A percentile compares a stretch with the other conserved stretches of the same genome.
Evolutionary conservation across 306 rosid genomes (phyloP).

Genomic region (Lotus japonicus): DNA sequence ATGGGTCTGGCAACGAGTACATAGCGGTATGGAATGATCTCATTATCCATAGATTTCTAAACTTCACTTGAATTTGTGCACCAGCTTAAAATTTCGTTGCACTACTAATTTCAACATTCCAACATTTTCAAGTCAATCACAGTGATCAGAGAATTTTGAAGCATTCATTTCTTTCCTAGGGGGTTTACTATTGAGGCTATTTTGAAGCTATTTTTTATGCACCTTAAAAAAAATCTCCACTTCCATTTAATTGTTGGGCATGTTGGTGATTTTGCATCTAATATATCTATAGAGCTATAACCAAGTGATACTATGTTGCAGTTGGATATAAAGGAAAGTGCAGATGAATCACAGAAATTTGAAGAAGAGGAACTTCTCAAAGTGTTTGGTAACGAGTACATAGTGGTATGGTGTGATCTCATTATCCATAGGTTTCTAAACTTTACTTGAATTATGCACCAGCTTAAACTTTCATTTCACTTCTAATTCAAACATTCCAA

Average conservation of each 20-base stretch:
- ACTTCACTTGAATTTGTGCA: neutral
- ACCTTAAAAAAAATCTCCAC: too few relatives aligned
- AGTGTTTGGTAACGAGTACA: constrained; percentile 11
- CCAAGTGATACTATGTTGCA: constrained; percentile 13
- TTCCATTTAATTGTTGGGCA: neutral
- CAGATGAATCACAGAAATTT: neutral
- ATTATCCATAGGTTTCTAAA: neutral
- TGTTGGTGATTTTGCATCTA: neutral
- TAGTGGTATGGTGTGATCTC: constrained; percentile 27
- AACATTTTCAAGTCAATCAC: neutral
- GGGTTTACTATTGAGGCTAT: neutral
- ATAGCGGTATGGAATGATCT: constrained; percentile 26
- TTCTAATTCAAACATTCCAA: neutral
- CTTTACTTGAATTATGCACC: neutral
- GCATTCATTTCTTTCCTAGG: neutral
- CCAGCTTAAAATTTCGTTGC: neutral
- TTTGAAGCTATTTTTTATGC: too few relatives aligned
- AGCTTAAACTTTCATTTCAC: neutral
- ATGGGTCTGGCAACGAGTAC: constrained; percentile 9
- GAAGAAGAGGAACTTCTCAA: constrained; percentile 28
- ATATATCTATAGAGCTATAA: neutral
- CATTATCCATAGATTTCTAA: neutral
- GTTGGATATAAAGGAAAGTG: constrained; percentile 3
- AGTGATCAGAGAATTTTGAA: neutral
- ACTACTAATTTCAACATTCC: neutral